Base-by-base conservation (phyloP, 169 alveolate genomes). In the Ichthyophthirius multifiliis region DNA sequence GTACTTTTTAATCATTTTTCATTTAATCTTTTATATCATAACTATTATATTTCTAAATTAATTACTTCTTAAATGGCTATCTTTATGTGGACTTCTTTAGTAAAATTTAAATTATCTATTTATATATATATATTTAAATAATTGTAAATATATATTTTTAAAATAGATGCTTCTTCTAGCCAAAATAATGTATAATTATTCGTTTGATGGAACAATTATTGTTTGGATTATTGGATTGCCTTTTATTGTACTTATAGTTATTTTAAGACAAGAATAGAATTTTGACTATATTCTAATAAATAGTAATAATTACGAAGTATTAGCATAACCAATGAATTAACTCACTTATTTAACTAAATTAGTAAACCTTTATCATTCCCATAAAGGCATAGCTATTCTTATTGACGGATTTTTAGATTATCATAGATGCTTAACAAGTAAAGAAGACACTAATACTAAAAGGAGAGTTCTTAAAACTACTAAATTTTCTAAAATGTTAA, bases 351-450 rank as follows among this genome's bases (percentile, higher is more conserved):
- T 67, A 37, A 37, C 77, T n/a, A 67, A 67, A 41, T 39, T 67
- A 20, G 35, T 67, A 12, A 39, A 23, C 10, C 62, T 37, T 5
- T 67, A 67, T 67, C 43, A 67, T 16, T 37, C 63, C 1, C 39
- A 67, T 41, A 67, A 34, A 16, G 20, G 46, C 20, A 39, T 67
- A 39, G 48, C 77, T 2, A 67, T 67, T n/a, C 77, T 67, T 3
- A 7, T 67, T 3, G 77, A 67, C 16, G 77, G 77, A 1, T 67
- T 67, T 41, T 44, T 67, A 4, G 77, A 67, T 67, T 67, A 18
- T 41, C 77, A 67, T 37, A 67, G 77, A 41, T 37, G 35, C 1
- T 23, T 67, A 0, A 34, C 62, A 1, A 67, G 35, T 16, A 39
- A 37, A 34, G 77, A 67, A n/a, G 77, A 67, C 30, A 37, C 62